Percentiles rank a stretch among this genome's conserved stretches.
These are phyloP conservation scores for Chrysanthemum makinoi DNA, from an alignment of 129 eudicot species.

Conservation along the genomic window DNA sequence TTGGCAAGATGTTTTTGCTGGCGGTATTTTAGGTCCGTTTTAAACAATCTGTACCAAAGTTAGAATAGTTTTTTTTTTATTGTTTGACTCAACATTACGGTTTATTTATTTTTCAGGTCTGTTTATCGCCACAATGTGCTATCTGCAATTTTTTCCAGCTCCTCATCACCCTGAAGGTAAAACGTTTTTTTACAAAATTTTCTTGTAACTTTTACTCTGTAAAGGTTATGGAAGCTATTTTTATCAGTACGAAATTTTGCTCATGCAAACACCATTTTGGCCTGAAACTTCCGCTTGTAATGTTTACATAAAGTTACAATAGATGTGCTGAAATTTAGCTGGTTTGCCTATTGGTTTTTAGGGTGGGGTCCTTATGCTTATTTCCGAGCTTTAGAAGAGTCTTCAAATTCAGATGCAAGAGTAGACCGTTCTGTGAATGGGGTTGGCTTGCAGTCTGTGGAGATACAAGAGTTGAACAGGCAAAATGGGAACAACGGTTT, in stretches of 20 bases:
- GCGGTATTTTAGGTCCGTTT: constrained; percentile 69
- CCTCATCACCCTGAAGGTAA: constrained; percentile 68
- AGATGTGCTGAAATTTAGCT: not conserved
- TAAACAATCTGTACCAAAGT: not conserved
- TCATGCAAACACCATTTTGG: not conserved
- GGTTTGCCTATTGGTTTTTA: constrained; percentile 16
- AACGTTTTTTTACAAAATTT: not conserved
- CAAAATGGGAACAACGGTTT: constrained; percentile 22
- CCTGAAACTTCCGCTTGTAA: not conserved
- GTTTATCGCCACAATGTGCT: constrained; percentile 63
- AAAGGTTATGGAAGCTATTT: too few species aligned
- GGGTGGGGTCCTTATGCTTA: constrained; percentile 89
- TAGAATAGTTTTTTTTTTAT: not conserved
- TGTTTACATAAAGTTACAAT: not conserved
- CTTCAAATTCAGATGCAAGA: constrained; percentile 29
- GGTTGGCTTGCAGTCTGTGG: constrained; percentile 16
- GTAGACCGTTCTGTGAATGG: constrained; percentile 27
- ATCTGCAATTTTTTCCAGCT: constrained; percentile 82
- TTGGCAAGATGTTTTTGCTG: constrained; percentile 94
- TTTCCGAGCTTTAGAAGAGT: constrained; percentile 70
- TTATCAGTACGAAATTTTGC: not conserved
- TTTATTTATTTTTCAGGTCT: constrained; percentile 41
- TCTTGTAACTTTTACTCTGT: too few species aligned
- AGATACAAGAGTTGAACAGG: constrained; percentile 28
- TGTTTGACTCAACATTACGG: constrained; percentile 6